Base-by-base conservation (phyloP, 129 eudicot genomes). In the Apium graveolens region DNA sequence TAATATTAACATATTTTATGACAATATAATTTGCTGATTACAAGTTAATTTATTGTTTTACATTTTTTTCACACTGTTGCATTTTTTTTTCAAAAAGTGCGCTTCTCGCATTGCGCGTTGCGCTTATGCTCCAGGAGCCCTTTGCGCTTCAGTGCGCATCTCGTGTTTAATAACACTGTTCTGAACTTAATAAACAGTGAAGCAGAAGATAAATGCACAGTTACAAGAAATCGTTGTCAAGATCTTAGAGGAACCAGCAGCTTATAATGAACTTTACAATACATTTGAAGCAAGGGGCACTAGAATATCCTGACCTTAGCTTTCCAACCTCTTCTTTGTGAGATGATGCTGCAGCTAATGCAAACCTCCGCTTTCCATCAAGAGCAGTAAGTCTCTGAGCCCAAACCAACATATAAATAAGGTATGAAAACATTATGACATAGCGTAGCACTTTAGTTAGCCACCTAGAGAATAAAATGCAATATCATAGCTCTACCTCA, bases 251-350 rank as follows among this genome's bases (percentile, higher is more conserved):
- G 31, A 70, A 70, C 75, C 43, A 70, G 3, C 6, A 21, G 46
- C 43, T 29, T 6, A 34, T 69, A 17, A 17, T 32, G 37, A 10
- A 17, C 44, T 31, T 12, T 69, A 32, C 41, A 69, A 14, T 8
- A 5, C 63, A 55, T 55, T 21, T 55, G 12, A 55, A 8, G 63
- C 29, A n/a, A 57, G 66, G 5, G 11, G 27, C 31, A 57, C 66
- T 53, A 11, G 63, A 34, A 70, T 79, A 78, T 85, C 73, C 90
- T 82, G 80, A 95, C 97, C 92, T 96, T 79, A 96, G 81, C 84
- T 95, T 87, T 83, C 93, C 96, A 78, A 89, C 95, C 87, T 96
- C 99, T 83, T 96, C 99, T 85, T 92, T 89, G 84, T 96, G 99
- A 81, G 99, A 92, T 85, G 83, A 88, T 73, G 96, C 99, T 72